These are phyloP conservation scores for Cadophora sp. DNA, from an alignment of 2,329 filamentous ascomycete species.

Conservation along the genomic window DNA sequence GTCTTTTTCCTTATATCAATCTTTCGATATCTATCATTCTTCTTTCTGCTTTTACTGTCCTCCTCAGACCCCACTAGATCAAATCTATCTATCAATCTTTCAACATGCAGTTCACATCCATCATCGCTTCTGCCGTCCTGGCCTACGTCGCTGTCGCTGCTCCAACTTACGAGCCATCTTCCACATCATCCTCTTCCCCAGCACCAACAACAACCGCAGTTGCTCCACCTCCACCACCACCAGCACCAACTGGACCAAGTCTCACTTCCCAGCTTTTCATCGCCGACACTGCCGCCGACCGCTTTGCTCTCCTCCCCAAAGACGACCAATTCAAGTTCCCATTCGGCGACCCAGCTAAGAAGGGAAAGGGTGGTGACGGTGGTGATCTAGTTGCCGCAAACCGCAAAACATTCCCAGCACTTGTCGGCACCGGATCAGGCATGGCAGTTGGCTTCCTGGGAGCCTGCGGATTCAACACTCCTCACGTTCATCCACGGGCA, in stretches of 20 bases:
- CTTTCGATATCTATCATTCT: slow-evolving; percentile 26
- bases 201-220: slow-evolving; percentile 24
- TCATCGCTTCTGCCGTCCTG: slow-evolving; percentile 49
- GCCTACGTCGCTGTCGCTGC: slow-evolving; percentile 47
- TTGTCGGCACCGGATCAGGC: slow-evolving; percentile 57
- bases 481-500: slow-evolving; percentile 61
- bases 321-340: slow-evolving; percentile 57
- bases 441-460: slow-evolving; percentile 60
- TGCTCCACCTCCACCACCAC: slow-evolving; percentile 22
- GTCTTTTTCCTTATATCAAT: slow-evolving; percentile 29
- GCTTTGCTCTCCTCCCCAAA: slow-evolving; percentile 51
- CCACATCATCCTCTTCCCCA: slow-evolving; percentile 18
- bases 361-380: slow-evolving; percentile 50
- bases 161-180: slow-evolving; percentile 37
- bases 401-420: slow-evolving; percentile 62
- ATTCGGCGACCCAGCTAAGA: slow-evolving; percentile 47
- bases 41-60: slow-evolving; percentile 19
- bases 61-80: slow-evolving; percentile 17
- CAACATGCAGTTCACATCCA: slow-evolving; percentile 49
- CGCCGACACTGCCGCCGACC: slow-evolving; percentile 51
- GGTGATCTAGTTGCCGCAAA: slow-evolving; percentile 60
- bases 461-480: slow-evolving; percentile 62
- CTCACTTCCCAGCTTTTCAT: slow-evolving; percentile 39
- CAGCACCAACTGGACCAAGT: slow-evolving; percentile 26
- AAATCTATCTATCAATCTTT: slow-evolving; percentile 25